Evolutionary conservation across 139 green algal genomes (phyloP).

Genomic region (Eudorina sp.): DNA sequence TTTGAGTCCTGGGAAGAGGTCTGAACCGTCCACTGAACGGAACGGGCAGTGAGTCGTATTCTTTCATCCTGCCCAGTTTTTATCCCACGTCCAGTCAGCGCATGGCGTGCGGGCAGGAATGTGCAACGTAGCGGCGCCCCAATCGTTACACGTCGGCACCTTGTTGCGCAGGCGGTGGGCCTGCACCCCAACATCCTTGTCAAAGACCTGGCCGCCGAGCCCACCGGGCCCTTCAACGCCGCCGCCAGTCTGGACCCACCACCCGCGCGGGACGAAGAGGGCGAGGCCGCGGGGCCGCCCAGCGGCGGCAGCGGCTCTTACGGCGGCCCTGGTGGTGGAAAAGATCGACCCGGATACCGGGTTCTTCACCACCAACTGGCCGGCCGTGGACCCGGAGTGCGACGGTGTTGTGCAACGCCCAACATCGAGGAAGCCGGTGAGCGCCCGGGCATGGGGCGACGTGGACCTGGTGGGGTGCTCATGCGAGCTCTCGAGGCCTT

Average conservation of each 20-base stretch:
- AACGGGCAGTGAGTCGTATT: background rate
- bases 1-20: too few relatives aligned
- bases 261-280: background rate
- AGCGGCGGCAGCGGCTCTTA: slow-evolving; percentile 4
- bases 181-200: background rate
- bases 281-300: background rate
- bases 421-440: too few relatives aligned
- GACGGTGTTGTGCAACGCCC: slow-evolving; percentile 24
- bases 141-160: background rate
- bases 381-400: slow-evolving; percentile 14
- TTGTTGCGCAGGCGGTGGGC: background rate
- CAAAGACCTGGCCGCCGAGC: background rate
- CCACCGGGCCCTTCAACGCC: background rate
- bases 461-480: too few relatives aligned
- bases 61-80: background rate
- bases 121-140: background rate
- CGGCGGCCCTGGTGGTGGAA: background rate
- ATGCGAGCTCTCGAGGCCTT: too few relatives aligned
- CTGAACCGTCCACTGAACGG: background rate
- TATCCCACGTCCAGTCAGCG: background rate
- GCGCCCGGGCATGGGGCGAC: too few relatives aligned
- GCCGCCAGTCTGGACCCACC: background rate
- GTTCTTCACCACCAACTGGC: background rate
- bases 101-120: too few relatives aligned
- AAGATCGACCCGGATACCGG: background rate